Evolutionary conservation across 352 stramenopile genomes (phyloP), one percentile per base, ranked within the genome.

Genomic region (Pythium coloratum): DNA sequence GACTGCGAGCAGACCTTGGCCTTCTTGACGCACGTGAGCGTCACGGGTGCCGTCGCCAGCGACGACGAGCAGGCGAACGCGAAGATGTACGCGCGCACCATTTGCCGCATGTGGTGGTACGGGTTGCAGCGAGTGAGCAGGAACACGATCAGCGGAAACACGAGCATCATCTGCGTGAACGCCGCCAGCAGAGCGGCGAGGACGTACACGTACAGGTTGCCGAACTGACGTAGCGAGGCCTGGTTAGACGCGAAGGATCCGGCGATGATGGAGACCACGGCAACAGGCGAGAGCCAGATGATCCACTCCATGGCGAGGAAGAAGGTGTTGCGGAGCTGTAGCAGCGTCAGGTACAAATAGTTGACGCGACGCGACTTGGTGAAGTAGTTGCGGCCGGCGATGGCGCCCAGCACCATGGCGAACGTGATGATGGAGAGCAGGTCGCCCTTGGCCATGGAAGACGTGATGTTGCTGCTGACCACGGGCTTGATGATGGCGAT

Each of bases 281-380:
- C 86, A 0, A 86, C 64, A 2, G 84, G 84, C 24, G 86, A 91
- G 55, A 85, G 64, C 71, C 68, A 86, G n/a, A 92, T 90, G 59
- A 90, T 72, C 75, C 81, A 91, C 64, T 91, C 73, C 63, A 92
- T 80, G 10, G 78, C 72, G 30, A 90, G 56, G 55, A 92, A 91
- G 67, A 92, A 88, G 3, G 82, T 84, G 73, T 91, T 90, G 60
- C 86, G 82, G 2, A 89, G 60, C 70, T 94, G 86, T 18, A 92
- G 58, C 28, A 91, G 59, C 38, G 79, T 65, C 40, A 90, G 63
- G 68, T 92, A 92, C 14, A 90, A 33, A 62, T 90, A 92, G 49
- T 90, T 90, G 13, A 90, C 73, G 6, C 62, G 67, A 0, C 79
- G 74, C 1, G 80, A 82, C 59, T 85, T 87, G 51, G 70, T 80